Evolutionary conservation across 805 yeast genomes (phyloP), one percentile per base, ranked within the genome.

Genomic region (Kazachstania kunashirensis): DNA sequence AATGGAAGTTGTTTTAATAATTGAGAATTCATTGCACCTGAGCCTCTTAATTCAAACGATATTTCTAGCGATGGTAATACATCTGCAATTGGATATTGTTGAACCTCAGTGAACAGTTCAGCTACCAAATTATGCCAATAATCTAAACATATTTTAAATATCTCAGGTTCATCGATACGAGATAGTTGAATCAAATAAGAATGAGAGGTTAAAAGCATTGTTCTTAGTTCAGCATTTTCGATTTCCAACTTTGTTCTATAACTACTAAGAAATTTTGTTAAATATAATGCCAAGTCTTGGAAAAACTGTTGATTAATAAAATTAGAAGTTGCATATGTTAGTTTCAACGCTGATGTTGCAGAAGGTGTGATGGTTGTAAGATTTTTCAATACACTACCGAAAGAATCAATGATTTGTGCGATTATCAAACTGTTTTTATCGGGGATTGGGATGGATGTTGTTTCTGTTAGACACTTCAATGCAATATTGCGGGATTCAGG

Each of bases 241-340:
- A 45, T 38, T 50, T 89, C 89, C 43, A 81, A 62, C 2, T 75
- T 68, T 16, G 62, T 43, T 41, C 81, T 68, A 59, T 92, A 95
- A 55, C 75, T 76, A 24, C 78, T 63, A 45, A 89, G 65, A 52
- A 82, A 88, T 2, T 94, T 82, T 38, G 89, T 78, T 48, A 89
- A 68, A 58, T 78, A 89, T 77, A 88, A 77, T n/a, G 96, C 92
- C 51, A 89, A 71, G 64, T 89, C 95, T 62, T 89, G 95, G 47
- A 89, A 72, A 55, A 86, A 86, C 24, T 85, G 84, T 67, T 92
- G 97, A 53, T 86, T 95, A 28, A 71, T 66, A 10, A 89, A 70
- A 52, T 71, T 71, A 4, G 95, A 92, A 45, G 67, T 67, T 34
- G 71, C 68, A 61, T 89, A 92, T 15, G 81, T 73, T 33, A 68